Conservation (phyloP, 75 land plant species). For the Selaginella tamariscina region DNA sequence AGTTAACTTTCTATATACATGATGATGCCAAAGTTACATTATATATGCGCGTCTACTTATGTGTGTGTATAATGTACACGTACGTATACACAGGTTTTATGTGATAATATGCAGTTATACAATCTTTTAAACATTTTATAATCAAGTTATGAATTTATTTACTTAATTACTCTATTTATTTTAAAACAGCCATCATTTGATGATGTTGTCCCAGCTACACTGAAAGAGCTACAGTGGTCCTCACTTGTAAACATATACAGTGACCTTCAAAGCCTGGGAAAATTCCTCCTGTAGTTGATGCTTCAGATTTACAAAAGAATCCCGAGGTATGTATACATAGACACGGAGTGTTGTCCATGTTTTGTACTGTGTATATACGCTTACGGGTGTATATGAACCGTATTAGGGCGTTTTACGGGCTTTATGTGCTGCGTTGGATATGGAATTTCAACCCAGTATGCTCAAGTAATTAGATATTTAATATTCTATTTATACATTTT, state of each 20-base stretch:
- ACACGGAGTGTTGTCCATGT: constrained; percentile 46
- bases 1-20: constrained; percentile 7
- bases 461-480: constrained; percentile 41
- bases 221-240: constrained; percentile 51
- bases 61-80: no score
- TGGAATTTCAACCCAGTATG: constrained; percentile 79
- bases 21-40: no score
- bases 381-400: no score
- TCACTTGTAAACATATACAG: constrained; percentile 45
- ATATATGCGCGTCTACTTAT: no score
- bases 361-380: no score
- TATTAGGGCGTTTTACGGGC: constrained; percentile 59
- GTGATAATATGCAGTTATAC: no score
- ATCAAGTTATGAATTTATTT: not conserved
- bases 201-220: constrained; percentile 48
- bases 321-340: constrained; percentile 44
- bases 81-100: no score
- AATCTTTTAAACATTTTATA: no score
- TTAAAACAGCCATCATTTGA: constrained; percentile 54
- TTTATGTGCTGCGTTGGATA: constrained; percentile 69
- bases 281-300: constrained; percentile 59
- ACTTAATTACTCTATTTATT: not conserved
- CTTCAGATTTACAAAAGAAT: constrained; percentile 42
- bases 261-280: constrained; percentile 55
- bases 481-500: not conserved